A percentile compares a stretch with the other conserved stretches of the same genome.
These are phyloP conservation scores for Dipteronia dyeriana DNA, from an alignment of 345 rosid species.

Conservation along the genomic window DNA sequence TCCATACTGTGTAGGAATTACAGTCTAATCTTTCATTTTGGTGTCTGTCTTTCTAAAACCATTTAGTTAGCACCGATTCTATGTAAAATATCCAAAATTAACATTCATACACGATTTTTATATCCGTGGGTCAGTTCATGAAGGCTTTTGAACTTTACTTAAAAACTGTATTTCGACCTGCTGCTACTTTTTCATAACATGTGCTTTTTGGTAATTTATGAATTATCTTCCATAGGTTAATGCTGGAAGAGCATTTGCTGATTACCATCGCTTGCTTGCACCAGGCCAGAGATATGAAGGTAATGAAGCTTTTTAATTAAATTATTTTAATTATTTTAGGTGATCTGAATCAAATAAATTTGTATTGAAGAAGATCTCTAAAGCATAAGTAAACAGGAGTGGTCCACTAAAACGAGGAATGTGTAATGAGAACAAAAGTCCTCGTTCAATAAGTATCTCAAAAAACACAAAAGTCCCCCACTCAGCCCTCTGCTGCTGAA, in stretches of 20 bases:
- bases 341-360: not conserved
- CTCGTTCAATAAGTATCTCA: not conserved
- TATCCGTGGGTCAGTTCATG: not conserved
- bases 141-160: not conserved
- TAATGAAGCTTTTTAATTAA: conserved; percentile 22
- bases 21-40: not conserved
- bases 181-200: not conserved
- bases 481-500: not conserved
- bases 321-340: not conserved
- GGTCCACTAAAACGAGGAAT: not conserved
- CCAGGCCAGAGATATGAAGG: conserved; percentile 83
- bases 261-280: conserved; percentile 77
- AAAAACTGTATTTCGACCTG: not conserved
- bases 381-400: not conserved
- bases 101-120: not conserved
- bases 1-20: not conserved
- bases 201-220: conserved; percentile 1
- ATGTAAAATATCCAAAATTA: not conserved
- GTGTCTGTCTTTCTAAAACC: not conserved
- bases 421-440: not conserved
- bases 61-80: not conserved
- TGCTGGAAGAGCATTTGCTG: conserved; percentile 62
- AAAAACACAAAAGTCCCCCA: not conserved
- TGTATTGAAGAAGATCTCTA: not conserved
- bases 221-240: conserved; percentile 48